Evolutionary conservation across 2,329 filamentous ascomycete genomes (phyloP).

Genomic region (Raffaelea deltoideospora): DNA sequence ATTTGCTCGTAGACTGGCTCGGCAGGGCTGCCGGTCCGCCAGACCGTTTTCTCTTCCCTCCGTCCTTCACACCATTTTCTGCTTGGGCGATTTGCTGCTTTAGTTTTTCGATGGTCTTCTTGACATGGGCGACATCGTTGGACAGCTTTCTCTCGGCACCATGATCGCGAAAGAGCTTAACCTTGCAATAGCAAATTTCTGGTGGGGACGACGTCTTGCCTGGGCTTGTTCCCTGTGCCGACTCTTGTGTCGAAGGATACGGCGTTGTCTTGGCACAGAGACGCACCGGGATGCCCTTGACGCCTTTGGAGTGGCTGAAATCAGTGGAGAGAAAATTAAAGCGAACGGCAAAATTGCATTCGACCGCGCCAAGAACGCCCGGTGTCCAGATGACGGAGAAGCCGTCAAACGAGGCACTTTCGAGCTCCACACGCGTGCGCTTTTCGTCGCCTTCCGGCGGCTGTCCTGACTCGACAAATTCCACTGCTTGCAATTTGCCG

Average conservation of each 20-base stretch:
- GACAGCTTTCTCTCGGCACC: constrained; percentile 89
- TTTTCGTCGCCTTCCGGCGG: constrained; percentile 48
- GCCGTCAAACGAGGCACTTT: constrained; percentile 76
- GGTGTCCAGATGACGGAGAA: constrained; percentile 86
- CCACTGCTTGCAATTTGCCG: constrained; percentile 83
- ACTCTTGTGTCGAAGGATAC: constrained; percentile 3
- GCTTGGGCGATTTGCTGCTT: constrained; percentile 83
- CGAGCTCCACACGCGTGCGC: constrained; percentile 53
- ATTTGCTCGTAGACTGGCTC: not conserved
- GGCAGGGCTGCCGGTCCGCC: constrained; percentile 23
- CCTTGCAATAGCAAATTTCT: constrained; percentile 89
- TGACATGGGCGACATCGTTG: constrained; percentile 87
- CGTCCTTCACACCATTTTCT: constrained; percentile 52
- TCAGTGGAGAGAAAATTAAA: constrained; percentile 99
- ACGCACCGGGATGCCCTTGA: constrained; percentile 90
- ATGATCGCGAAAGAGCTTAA: constrained; percentile 92
- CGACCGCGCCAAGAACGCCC: constrained; percentile 48
- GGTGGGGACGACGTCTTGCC: constrained; percentile 21
- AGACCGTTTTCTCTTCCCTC: constrained; percentile 47
- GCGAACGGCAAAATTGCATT: constrained; percentile 77
- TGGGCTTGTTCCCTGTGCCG: constrained; percentile 34
- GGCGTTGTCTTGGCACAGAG: constrained; percentile 69
- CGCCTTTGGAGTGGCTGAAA: constrained; percentile 96
- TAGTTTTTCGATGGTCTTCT: constrained; percentile 91
- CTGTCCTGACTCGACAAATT: constrained; percentile 63